Evolutionary conservation across 108 stramenopile genomes (phyloP).

Genomic region (Schizochytrium sp.): DNA sequence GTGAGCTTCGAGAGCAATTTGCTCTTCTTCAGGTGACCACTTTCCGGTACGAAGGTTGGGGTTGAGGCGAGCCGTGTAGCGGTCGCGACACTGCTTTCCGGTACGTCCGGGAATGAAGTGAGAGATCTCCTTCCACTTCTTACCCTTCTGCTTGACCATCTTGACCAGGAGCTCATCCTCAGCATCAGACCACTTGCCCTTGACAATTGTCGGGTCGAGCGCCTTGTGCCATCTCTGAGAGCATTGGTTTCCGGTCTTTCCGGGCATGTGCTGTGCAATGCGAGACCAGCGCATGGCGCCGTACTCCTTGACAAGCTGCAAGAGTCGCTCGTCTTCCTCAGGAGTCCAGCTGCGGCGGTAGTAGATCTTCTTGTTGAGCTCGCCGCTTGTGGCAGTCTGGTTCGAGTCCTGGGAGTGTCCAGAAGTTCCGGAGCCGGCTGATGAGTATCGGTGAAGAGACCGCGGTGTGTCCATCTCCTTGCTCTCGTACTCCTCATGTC

Average conservation of each 20-base stretch:
- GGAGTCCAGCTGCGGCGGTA: constrained; percentile 69
- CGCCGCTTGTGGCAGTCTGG: neutral
- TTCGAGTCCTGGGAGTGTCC: neutral
- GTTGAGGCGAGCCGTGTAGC: constrained; percentile 85
- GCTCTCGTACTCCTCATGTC: neutral
- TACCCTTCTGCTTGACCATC: neutral
- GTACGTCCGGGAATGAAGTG: constrained; percentile 68
- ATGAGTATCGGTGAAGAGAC: neutral
- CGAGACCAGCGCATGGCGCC: constrained; percentile 74
- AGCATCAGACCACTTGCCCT: constrained; percentile 67
- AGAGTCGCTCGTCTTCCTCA: constrained; percentile 71
- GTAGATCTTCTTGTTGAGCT: constrained; percentile 55
- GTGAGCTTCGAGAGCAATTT: constrained; percentile 61
- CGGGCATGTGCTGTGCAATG: constrained; percentile 70
- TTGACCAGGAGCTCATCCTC: constrained; percentile 72
- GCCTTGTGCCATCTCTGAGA: constrained; percentile 72
- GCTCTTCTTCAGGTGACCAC: constrained; percentile 76
- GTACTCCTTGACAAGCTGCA: constrained; percentile 71
- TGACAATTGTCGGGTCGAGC: constrained; percentile 67
- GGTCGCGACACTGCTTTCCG: constrained; percentile 79
- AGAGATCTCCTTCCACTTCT: constrained; percentile 55
- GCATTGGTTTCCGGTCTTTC: constrained; percentile 69
- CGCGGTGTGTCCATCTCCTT: neutral
- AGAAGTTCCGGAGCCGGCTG: neutral
- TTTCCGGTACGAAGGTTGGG: constrained; percentile 80